Percentiles rank a stretch among this genome's conserved stretches.
Evolutionary conservation across 2,329 filamentous ascomycete species (phyloP).

Genomic region (Sporothrix mexicana): DNA sequence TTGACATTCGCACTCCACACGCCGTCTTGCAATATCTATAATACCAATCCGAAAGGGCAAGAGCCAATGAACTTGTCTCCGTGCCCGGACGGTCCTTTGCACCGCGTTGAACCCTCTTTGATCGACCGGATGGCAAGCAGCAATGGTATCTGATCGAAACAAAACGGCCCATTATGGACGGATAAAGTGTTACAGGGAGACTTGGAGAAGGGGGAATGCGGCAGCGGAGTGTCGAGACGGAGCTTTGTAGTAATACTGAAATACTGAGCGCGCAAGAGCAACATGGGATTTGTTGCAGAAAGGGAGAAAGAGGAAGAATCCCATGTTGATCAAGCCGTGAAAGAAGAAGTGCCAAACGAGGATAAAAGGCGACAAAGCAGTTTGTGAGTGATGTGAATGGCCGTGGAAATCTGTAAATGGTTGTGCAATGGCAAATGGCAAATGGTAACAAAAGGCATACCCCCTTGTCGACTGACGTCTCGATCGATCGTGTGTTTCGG

Average conservation of each 20-base stretch:
- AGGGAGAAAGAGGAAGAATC: not conserved
- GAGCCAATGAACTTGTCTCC: not conserved
- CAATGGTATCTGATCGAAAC: slow-evolving; percentile 21
- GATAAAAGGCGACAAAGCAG: not conserved
- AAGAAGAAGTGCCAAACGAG: not conserved
- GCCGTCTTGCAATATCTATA: not conserved
- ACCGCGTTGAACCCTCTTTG: slow-evolving; percentile 20
- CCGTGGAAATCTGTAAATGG: not conserved
- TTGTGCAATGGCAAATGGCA: not conserved
- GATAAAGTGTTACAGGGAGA: slow-evolving; percentile 28
- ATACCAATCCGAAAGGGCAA: not conserved
- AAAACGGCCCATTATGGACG: slow-evolving; percentile 25
- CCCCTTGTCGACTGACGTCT: slow-evolving; percentile 31
- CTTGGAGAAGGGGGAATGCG: not conserved
- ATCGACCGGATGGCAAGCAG: slow-evolving; percentile 29
- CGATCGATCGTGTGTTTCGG: slow-evolving; percentile 37
- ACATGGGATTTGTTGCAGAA: slow-evolving; percentile 20
- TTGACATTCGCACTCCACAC: not conserved
- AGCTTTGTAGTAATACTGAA: not conserved
- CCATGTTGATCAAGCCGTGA: not conserved
- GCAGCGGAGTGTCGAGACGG: not conserved
- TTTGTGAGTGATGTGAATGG: not conserved
- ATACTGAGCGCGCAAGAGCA: not conserved
- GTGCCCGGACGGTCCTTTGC: slow-evolving; percentile 8
- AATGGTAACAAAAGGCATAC: not conserved